Conservation (phyloP, 1,284 basidiomycete genomes). For the Stereum hirsutum region DNA sequence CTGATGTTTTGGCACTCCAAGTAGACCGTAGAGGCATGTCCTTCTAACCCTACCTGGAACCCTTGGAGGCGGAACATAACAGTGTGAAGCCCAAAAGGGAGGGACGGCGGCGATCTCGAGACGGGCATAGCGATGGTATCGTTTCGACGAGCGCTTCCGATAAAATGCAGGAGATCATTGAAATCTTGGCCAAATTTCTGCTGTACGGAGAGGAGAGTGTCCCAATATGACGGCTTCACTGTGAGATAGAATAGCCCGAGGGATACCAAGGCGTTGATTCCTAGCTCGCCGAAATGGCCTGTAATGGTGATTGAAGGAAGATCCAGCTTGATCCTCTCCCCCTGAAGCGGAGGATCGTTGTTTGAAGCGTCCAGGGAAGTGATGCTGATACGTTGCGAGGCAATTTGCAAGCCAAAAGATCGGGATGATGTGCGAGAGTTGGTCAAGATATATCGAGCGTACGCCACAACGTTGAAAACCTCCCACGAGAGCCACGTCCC, state of each 20-base stretch:
- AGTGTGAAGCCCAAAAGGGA: constrained; percentile 24
- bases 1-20: constrained; percentile 68
- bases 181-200: constrained; percentile 83
- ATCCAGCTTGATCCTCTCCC: constrained; percentile 40
- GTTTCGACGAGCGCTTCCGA: constrained; percentile 48
- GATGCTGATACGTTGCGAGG: constrained; percentile 56
- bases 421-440: constrained; percentile 25
- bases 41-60: constrained; percentile 69
- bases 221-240: constrained; percentile 74
- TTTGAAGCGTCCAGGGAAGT: constrained; percentile 24
- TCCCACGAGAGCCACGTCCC: constrained; percentile 79
- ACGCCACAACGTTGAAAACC: constrained; percentile 37
- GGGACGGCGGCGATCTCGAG: constrained; percentile 12
- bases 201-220: constrained; percentile 70
- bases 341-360: neutral
- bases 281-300: constrained; percentile 40
- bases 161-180: constrained; percentile 62
- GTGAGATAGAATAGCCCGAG: constrained; percentile 63
- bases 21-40: constrained; percentile 58
- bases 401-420: constrained; percentile 55
- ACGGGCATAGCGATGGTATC: constrained; percentile 15
- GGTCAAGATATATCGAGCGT: constrained; percentile 31
- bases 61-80: constrained; percentile 63
- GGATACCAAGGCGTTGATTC: constrained; percentile 45
- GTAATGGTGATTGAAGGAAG: constrained; percentile 57